Percentiles rank a stretch among this genome's conserved stretches.
Evolutionary conservation across 805 yeast species (phyloP).

Genomic region (Yamadazyma laniorum): DNA sequence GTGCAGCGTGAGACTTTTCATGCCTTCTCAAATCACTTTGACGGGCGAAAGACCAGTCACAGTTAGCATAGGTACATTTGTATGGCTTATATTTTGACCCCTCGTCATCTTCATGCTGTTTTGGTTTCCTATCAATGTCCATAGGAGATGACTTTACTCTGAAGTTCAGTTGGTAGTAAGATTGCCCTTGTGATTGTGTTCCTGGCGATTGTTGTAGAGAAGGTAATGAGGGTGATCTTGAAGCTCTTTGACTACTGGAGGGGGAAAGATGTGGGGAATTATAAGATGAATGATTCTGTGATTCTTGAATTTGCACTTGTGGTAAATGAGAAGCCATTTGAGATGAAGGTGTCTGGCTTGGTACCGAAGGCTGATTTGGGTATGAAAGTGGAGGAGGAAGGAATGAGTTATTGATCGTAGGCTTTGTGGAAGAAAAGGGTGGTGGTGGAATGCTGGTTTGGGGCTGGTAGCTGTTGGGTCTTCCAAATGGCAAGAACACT

Average conservation of each 20-base stretch:
- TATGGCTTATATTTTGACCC: slow-evolving; percentile 24
- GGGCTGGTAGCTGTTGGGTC: slow-evolving; percentile 1
- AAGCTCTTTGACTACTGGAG: not conserved
- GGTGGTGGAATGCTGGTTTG: not conserved
- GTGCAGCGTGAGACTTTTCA: slow-evolving; percentile 61
- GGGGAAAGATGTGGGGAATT: slow-evolving; percentile 5
- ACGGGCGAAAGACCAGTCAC: slow-evolving; percentile 70
- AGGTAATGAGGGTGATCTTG: slow-evolving; percentile 2
- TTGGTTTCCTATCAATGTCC: not conserved
- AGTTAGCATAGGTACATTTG: slow-evolving; percentile 40
- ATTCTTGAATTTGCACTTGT: slow-evolving; percentile 1
- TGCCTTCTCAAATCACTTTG: slow-evolving; percentile 71
- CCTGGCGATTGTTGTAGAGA: slow-evolving; percentile 2
- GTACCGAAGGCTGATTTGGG: not conserved
- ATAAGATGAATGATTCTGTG: not conserved
- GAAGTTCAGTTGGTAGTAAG: slow-evolving; percentile 2
- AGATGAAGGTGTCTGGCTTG: not conserved
- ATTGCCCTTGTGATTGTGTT: slow-evolving; percentile 3
- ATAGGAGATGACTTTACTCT: not conserved
- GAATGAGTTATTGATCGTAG: slow-evolving; percentile 4
- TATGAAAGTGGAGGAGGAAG: slow-evolving; percentile 8
- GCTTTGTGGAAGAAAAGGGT: not conserved
- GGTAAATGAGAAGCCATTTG: slow-evolving; percentile 1
- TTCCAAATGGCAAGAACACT: slow-evolving; percentile 9
- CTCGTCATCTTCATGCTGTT: not conserved